Evolutionary conservation across 192 early-diverging fungal genomes (phyloP).

Genomic region (Glomus cerebriforme): DNA sequence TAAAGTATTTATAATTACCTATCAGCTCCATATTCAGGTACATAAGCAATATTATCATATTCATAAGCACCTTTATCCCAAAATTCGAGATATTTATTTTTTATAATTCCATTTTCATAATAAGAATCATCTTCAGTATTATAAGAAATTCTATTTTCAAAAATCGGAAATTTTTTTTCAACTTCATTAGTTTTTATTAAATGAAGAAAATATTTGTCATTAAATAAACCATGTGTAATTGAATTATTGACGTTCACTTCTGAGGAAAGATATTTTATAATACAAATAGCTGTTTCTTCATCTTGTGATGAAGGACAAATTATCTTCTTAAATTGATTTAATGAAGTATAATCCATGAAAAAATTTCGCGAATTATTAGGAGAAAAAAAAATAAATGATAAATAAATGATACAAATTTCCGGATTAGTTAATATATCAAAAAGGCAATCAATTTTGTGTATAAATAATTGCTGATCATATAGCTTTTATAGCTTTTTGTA

Average conservation of each 20-base stretch:
- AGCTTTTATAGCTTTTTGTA: no score
- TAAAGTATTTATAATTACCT: no score
- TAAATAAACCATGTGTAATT: background rate
- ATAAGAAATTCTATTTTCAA: conserved; percentile 1
- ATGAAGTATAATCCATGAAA: no score
- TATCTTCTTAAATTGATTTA: no score
- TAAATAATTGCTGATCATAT: no score
- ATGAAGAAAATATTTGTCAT: background rate
- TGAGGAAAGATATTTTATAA: background rate
- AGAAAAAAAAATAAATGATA: no score
- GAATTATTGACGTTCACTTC: background rate
- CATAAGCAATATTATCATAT: background rate
- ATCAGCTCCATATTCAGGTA: background rate
- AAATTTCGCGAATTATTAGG: no score
- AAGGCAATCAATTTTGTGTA: no score
- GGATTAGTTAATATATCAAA: no score
- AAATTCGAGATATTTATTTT: background rate
- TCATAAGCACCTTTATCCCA: background rate
- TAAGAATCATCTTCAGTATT: background rate
- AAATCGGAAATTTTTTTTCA: background rate
- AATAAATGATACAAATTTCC: no score
- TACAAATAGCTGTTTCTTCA: background rate
- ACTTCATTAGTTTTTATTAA: background rate
- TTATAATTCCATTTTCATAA: conserved; percentile 3
- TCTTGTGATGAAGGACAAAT: background rate